Percentiles rank a stretch among this genome's conserved stretches.
Conservation (phyloP, 169 alveolate genomes). For the Cryptosporidium parvum region DNA sequence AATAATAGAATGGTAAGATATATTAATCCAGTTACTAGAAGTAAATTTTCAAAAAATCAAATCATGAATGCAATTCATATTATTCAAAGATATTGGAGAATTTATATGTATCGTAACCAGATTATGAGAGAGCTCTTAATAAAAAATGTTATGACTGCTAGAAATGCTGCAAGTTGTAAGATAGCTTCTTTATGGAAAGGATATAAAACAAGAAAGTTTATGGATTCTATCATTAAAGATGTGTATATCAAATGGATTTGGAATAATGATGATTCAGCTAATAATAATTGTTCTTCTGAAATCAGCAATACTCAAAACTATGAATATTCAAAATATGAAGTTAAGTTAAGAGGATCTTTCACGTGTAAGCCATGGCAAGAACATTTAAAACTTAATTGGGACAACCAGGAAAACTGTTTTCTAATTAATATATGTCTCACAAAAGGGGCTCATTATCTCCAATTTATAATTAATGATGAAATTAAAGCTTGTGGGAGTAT, state of each 20-base stretch:
- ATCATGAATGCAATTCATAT: constrained; percentile 43
- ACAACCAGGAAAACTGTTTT: constrained; percentile 13
- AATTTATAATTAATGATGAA: constrained; percentile 61
- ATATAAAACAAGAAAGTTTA: constrained; percentile 42
- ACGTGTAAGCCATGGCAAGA: constrained; percentile 73
- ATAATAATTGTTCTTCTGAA: neutral
- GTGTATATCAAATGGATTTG: constrained; percentile 55
- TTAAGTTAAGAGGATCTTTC: constrained; percentile 57
- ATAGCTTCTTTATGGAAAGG: constrained; percentile 65
- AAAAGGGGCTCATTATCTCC: constrained; percentile 61
- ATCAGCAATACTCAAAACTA: neutral
- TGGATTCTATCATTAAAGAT: constrained; percentile 44
- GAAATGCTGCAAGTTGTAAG: constrained; percentile 64
- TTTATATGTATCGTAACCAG: constrained; percentile 36
- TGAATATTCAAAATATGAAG: constrained; percentile 13
- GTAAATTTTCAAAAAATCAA: constrained; percentile 24
- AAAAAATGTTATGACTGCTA: constrained; percentile 52
- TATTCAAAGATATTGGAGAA: constrained; percentile 61
- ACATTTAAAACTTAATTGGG: constrained; percentile 24
- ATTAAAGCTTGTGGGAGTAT: constrained; percentile 69
- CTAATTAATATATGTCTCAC: neutral
- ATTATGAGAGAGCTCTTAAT: constrained; percentile 34
- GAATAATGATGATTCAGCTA: neutral
- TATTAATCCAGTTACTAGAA: constrained; percentile 15
- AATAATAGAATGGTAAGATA: constrained; percentile 14